These are phyloP conservation scores for Tolypocladium paradoxum DNA, from an alignment of 2,329 filamentous ascomycete genomes.

Conservation along the genomic window DNA sequence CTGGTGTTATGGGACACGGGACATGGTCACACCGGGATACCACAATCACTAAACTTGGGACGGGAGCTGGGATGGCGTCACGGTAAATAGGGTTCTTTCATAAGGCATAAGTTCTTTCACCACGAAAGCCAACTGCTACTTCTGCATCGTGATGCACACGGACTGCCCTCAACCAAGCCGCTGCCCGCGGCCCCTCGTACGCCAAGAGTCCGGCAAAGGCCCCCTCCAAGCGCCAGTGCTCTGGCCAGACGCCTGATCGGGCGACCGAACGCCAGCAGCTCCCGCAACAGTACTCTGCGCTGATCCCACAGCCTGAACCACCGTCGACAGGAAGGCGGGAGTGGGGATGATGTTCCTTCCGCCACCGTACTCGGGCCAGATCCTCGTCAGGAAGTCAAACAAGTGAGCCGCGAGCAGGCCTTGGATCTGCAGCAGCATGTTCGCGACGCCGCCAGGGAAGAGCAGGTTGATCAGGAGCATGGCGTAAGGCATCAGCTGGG, in stretches of 20 bases:
- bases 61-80: not conserved
- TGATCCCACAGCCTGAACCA: conserved; percentile 40
- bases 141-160: not conserved
- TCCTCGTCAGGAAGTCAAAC: conserved; percentile 78
- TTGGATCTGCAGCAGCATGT: conserved; percentile 53
- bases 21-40: not conserved
- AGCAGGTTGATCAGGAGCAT: conserved; percentile 69
- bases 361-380: conserved; percentile 83
- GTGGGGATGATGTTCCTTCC: conserved; percentile 68
- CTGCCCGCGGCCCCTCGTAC: conserved; percentile 48
- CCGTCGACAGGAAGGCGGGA: conserved; percentile 57
- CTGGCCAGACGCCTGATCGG: conserved; percentile 22
- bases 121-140: not conserved
- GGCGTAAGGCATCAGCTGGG: conserved; percentile 69
- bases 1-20: not conserved
- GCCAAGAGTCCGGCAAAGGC: conserved; percentile 54
- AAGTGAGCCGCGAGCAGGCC: conserved; percentile 83
- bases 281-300: conserved; percentile 36
- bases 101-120: not conserved
- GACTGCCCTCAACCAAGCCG: conserved; percentile 39
- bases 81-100: not conserved
- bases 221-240: conserved; percentile 33
- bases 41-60: not conserved
- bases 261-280: conserved; percentile 31
- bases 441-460: conserved; percentile 42